Evolutionary conservation across 1,284 basidiomycete genomes (phyloP).

Genomic region (Leccinum subrobustum): DNA sequence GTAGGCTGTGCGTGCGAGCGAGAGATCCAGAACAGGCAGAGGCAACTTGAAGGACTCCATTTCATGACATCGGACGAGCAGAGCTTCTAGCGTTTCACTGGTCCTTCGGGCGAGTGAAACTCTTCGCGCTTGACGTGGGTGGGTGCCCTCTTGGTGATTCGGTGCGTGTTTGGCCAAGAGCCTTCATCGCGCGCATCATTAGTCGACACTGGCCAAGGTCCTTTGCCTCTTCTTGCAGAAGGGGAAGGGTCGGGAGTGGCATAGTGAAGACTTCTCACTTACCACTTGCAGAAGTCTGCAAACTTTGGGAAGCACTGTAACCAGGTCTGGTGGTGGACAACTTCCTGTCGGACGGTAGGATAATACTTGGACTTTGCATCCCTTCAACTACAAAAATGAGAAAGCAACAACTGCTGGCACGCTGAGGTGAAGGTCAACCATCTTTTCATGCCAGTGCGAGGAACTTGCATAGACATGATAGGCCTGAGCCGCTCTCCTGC

Average conservation of each 20-base stretch:
- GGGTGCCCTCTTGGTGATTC: constrained; percentile 1
- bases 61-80: not conserved
- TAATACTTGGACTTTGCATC: too few species aligned
- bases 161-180: not conserved
- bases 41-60: too few species aligned
- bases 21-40: too few species aligned
- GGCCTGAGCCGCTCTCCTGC: too few species aligned
- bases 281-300: not conserved
- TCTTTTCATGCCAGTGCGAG: too few species aligned
- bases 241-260: constrained; percentile 5
- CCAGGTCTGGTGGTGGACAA: not conserved
- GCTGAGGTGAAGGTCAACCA: too few species aligned
- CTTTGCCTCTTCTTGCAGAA: constrained; percentile 15
- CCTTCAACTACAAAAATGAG: too few species aligned
- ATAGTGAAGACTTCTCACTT: not conserved
- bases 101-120: constrained; percentile 1
- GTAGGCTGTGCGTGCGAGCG: too few species aligned
- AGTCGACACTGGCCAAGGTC: not conserved
- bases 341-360: not conserved
- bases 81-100: constrained; percentile 17
- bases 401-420: too few species aligned
- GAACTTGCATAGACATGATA: too few species aligned
- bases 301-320: not conserved
- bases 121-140: constrained; percentile 4
- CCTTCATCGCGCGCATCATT: not conserved